Conservation (phyloP, 768 basidiomycete species). For the Boletus patriciae region DNA sequence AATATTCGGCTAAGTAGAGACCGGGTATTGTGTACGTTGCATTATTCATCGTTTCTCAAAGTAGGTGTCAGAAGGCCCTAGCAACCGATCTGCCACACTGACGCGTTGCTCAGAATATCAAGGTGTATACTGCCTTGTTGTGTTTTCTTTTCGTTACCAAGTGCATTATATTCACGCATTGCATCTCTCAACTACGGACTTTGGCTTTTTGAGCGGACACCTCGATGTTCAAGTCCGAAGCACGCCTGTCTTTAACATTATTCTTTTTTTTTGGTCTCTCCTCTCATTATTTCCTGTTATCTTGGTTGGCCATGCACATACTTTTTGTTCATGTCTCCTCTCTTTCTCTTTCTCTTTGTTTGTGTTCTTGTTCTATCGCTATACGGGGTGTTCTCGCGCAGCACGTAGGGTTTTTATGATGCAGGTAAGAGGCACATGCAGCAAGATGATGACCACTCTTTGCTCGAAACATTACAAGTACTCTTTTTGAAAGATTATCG, state of each 20-base stretch:
- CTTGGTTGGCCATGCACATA: constrained; percentile 31
- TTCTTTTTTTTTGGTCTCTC: constrained; percentile 24
- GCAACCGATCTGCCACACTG: not conserved
- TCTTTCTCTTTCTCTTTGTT: not conserved
- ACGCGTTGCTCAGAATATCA: constrained; percentile 6
- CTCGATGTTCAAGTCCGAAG: constrained; percentile 12
- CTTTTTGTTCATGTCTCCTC: constrained; percentile 12
- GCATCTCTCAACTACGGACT: constrained; percentile 19
- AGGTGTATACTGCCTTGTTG: constrained; percentile 24
- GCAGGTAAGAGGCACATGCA: constrained; percentile 31
- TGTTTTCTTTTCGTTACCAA: constrained; percentile 3
- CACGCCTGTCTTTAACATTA: constrained; percentile 33
- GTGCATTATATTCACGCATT: constrained; percentile 27
- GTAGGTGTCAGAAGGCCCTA: constrained; percentile 14
- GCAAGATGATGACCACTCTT: constrained; percentile 18
- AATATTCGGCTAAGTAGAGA: constrained; percentile 37
- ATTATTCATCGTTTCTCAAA: constrained; percentile 13
- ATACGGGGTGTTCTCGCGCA: constrained; percentile 9
- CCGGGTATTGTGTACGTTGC: constrained; percentile 14
- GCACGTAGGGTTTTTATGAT: constrained; percentile 28
- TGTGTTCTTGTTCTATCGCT: constrained; percentile 21
- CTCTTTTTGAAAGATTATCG: constrained; percentile 25
- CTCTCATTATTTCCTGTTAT: constrained; percentile 21
- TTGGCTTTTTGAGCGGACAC: constrained; percentile 18
- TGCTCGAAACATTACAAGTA: constrained; percentile 29